Base-by-base conservation (phyloP, 2,329 filamentous ascomycete species). In the Penicillium sclerotigenum region DNA sequence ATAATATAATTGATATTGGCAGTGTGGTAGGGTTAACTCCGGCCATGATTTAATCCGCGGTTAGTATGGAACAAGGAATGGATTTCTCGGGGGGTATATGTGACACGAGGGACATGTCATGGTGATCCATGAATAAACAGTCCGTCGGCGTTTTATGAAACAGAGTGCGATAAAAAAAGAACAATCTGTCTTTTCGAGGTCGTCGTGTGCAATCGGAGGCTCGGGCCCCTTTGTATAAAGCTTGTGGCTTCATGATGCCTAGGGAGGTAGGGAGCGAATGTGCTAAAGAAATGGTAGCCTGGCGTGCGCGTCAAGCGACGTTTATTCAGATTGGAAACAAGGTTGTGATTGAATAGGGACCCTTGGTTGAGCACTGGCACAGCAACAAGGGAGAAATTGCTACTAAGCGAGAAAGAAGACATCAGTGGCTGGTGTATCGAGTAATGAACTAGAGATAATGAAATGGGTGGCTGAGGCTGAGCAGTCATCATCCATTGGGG, bases 1-100 rank as follows among this genome's bases (percentile, higher is more conserved):
- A 72, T 72, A 70, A 71, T 18, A 31, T 4, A 31, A 24, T 4
- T 14, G 2, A 50, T 42, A 31, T 43, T 11, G 24, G 48, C 16
- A 26, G 1, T 4, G 4, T 0, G 0, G 1, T 18, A 34, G 14
- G 37, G 5, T 26, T 20, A 29, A 71, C 67, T 71, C 75, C 78
- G 78, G 75, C 5, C 22, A 6, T 31, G 10, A 29, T 16, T 26
- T 31, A 16, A 18, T 18, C 6, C 9, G 36, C 22, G 14, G 26
- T 42, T 33, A 50, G 36, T 42, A 42, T 43, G 38, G 11, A n/a
- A 18, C 11, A 76, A 71, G 9, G 42, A 16, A 38, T 47, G 13
- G 22, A 34, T 16, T 13, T 29, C 18, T 14, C 3, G 37, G 16
- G 14, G 26, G 22, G 24, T 22, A 34, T 13, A 20, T 14, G 8